phyloP scores from a whole-genome alignment of 352 stramenopile species.

The Pythium insidiosum region DNA sequence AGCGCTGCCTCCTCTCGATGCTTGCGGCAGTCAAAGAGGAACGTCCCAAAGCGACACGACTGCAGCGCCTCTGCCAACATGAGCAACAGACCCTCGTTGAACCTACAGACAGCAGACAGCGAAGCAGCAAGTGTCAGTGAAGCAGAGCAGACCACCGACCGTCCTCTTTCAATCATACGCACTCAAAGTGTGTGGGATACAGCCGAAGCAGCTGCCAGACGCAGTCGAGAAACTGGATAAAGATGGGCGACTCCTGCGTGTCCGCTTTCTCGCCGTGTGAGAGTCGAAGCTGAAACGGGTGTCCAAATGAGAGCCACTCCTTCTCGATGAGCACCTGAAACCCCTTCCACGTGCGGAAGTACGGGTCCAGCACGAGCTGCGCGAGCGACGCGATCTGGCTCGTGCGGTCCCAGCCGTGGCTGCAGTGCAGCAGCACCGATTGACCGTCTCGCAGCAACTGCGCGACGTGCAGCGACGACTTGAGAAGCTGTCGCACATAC shows the following conservation, averaged over 20 bases:
- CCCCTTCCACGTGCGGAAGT: slow-evolving; percentile 67
- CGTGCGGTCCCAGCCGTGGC: slow-evolving; percentile 83
- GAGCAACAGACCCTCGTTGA: slow-evolving; percentile 91
- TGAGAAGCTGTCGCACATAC: slow-evolving; percentile 92
- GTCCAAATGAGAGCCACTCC: slow-evolving; percentile 76
- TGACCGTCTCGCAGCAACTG: slow-evolving; percentile 86
- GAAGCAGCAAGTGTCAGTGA: too few relatives aligned
- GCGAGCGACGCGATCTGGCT: slow-evolving; percentile 82
- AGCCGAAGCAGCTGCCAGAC: slow-evolving; percentile 84
- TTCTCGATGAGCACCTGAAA: slow-evolving; percentile 83
- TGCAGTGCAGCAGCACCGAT: slow-evolving; percentile 79
- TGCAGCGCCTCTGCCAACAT: slow-evolving; percentile 94
- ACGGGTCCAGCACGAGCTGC: slow-evolving; percentile 70
- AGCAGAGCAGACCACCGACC: background rate
- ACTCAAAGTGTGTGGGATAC: slow-evolving; percentile 95
- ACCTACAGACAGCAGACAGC: slow-evolving; percentile 33
- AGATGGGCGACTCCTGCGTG: slow-evolving; percentile 77
- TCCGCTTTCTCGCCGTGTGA: slow-evolving; percentile 74
- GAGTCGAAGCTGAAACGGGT: slow-evolving; percentile 74
- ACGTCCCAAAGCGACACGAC: slow-evolving; percentile 96
- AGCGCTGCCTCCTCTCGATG: slow-evolving; percentile 48
- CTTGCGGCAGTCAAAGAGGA: slow-evolving; percentile 95
- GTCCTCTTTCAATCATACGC: too few relatives aligned
- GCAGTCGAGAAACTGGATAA: slow-evolving; percentile 82
- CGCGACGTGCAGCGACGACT: slow-evolving; percentile 87